A percentile compares a stretch with the other conserved stretches of the same genome.
phyloP scores from a whole-genome alignment of 306 rosid species.

The Phaseolus lunatus region DNA sequence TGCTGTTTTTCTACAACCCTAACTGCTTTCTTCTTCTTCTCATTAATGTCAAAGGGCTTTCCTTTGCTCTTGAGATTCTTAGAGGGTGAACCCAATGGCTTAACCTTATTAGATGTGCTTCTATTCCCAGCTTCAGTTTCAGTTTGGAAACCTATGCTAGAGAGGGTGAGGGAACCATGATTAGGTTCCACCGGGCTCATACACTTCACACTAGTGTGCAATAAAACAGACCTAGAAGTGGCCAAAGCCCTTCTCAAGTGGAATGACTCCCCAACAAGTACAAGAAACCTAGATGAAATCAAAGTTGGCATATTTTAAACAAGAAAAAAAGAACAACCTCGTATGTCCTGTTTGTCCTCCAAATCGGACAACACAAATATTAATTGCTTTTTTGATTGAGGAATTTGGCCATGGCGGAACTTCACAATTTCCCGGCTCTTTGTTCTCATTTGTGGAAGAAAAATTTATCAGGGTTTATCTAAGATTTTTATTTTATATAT shows the following conservation, averaged over 20 bases:
- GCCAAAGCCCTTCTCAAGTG: constrained; percentile 60
- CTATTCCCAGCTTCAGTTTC: constrained; percentile 49
- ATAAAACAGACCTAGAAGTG: constrained; percentile 59
- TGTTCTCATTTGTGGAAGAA: neutral
- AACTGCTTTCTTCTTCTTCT: constrained; percentile 50
- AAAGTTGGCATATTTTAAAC: constrained; percentile 67
- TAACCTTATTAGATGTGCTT: constrained; percentile 46
- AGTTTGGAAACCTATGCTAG: constrained; percentile 56
- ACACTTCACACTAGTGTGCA: constrained; percentile 54
- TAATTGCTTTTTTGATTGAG: too few relatives aligned
- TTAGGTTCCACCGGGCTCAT: constrained; percentile 49
- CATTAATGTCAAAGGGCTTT: constrained; percentile 50
- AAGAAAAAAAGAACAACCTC: neutral
- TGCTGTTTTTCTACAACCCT: constrained; percentile 45
- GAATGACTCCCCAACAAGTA: constrained; percentile 70
- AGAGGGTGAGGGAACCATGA: constrained; percentile 63
- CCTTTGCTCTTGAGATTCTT: constrained; percentile 56
- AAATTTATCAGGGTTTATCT: constrained; percentile 12
- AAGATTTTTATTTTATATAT: neutral
- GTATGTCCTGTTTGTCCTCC: neutral
- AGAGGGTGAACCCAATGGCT: constrained; percentile 48
- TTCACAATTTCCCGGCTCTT: neutral
- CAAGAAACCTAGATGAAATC: constrained; percentile 61
- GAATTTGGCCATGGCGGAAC: neutral
- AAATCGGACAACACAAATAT: constrained; percentile 15